phyloP scores from a whole-genome alignment of 139 green algal species.

The Asterochloris erici region DNA sequence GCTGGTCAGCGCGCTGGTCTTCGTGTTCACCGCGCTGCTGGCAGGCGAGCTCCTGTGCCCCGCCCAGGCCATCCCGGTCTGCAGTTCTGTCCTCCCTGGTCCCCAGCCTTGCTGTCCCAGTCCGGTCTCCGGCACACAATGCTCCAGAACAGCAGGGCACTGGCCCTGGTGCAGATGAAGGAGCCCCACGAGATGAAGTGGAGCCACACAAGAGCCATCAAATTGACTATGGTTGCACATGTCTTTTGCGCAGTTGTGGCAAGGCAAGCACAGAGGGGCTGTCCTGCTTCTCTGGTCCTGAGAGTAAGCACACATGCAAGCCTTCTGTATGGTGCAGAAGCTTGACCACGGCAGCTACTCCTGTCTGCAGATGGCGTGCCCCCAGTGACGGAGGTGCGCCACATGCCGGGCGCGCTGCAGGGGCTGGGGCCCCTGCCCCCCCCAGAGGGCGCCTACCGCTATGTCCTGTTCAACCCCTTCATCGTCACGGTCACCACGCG shows the following conservation, averaged over 20 bases:
- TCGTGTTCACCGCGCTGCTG: slow-evolving; percentile 47
- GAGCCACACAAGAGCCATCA: background rate
- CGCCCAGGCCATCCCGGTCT: background rate
- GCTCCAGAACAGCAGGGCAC: background rate
- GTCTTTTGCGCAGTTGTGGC: background rate
- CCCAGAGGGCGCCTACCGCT: slow-evolving; percentile 39
- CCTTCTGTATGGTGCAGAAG: background rate
- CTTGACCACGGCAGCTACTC: background rate
- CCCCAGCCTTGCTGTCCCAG: no score
- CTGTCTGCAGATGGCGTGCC: slow-evolving; percentile 58
- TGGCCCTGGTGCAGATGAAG: background rate
- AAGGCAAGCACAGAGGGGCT: background rate
- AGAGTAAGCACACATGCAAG: background rate
- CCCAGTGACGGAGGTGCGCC: slow-evolving; percentile 44
- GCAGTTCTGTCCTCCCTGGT: background rate
- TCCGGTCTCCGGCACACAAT: background rate
- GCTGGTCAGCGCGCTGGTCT: slow-evolving; percentile 56
- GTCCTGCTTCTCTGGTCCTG: background rate
- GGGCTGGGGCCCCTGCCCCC: slow-evolving; percentile 39
- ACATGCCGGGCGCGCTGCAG: slow-evolving; percentile 13
- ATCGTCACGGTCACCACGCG: slow-evolving; percentile 71
- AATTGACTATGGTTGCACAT: background rate
- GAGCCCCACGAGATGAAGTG: background rate
- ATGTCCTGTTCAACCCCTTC: slow-evolving; percentile 65
- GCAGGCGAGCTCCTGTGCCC: slow-evolving; percentile 11